phyloP scores from a whole-genome alignment of 1,139 yeast genomes.

The Saccharomyces hybrid region DNA sequence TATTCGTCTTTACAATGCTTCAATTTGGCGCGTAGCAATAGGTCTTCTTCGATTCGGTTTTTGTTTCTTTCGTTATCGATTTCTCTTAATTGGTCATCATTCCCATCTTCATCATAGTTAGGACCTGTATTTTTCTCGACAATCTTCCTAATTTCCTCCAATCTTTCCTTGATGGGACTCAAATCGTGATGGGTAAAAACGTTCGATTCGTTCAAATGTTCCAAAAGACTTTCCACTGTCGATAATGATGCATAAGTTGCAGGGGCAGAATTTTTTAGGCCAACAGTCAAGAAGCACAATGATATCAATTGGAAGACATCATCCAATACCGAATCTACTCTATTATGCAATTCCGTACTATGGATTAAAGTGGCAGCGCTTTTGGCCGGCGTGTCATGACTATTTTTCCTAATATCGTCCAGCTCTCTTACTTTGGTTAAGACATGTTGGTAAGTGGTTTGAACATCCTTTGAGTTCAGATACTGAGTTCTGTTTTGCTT shows the following conservation, averaged over 20 bases:
- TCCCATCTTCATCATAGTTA: conserved; percentile 19
- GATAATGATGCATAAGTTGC: conserved; percentile 86
- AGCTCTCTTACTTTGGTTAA: conserved; percentile 45
- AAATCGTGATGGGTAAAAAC: conserved; percentile 81
- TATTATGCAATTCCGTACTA: conserved; percentile 28
- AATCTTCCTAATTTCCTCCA: conserved; percentile 49
- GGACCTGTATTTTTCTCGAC: conserved; percentile 41
- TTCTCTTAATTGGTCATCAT: conserved; percentile 18
- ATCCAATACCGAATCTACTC: conserved; percentile 69
- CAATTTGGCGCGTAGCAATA: conserved; percentile 51
- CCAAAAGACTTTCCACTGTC: conserved; percentile 74
- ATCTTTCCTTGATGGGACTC: conserved; percentile 62
- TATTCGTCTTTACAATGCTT: conserved; percentile 51
- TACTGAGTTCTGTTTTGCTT: conserved; percentile 60
- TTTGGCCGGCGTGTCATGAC: conserved; percentile 12
- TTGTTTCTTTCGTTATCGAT: conserved; percentile 28
- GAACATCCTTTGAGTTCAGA: conserved; percentile 58
- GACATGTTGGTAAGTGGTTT: conserved; percentile 47
- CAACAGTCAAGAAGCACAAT: conserved; percentile 83
- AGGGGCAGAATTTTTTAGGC: conserved; percentile 82
- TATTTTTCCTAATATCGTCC: conserved; percentile 34
- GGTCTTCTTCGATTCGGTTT: conserved; percentile 47
- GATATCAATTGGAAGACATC: conserved; percentile 85
- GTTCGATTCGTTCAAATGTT: conserved; percentile 71
- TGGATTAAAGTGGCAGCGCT: conserved; percentile 27